These are phyloP conservation scores for Pleurotus ostreatus DNA, from an alignment of 768 basidiomycete genomes.

Conservation along the genomic window DNA sequence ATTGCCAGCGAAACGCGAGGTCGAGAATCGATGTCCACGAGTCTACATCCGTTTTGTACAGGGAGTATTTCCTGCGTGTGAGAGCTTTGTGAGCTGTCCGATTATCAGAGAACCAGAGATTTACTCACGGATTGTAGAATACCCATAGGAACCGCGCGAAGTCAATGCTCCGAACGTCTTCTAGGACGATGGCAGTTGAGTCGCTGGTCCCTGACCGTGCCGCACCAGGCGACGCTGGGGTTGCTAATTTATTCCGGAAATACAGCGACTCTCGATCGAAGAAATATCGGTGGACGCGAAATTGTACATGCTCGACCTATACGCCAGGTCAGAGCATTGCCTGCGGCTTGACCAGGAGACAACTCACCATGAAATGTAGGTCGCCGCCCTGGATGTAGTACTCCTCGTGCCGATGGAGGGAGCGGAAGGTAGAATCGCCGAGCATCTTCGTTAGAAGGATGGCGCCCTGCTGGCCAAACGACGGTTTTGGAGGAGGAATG, in stretches of 20 bases:
- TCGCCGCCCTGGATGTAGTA: conserved; percentile 53
- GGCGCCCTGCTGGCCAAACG: conserved; percentile 21
- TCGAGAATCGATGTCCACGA: conserved; percentile 58
- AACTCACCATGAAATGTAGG: conserved; percentile 45
- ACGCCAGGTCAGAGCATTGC: conserved; percentile 19
- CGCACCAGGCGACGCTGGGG: conserved; percentile 27
- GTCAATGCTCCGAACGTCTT: conserved; percentile 32
- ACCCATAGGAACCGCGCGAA: conserved; percentile 52
- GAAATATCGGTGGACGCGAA: conserved; percentile 52
- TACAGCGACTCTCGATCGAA: conserved; percentile 46
- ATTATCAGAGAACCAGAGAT: conserved; percentile 7
- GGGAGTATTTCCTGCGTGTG: conserved; percentile 46
- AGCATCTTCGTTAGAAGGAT: conserved; percentile 13
- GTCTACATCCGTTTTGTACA: conserved; percentile 44
- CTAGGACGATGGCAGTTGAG: conserved; percentile 37
- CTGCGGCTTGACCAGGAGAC: conserved; percentile 24
- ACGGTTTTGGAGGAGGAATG: conserved; percentile 24
- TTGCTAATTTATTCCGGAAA: conserved; percentile 34
- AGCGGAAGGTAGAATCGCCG: conserved; percentile 6
- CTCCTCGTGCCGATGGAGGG: conserved; percentile 22
- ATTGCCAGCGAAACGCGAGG: conserved; percentile 55
- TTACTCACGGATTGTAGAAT: conserved; percentile 47
- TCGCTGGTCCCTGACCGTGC: conserved; percentile 33
- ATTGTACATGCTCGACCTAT: conserved; percentile 50
- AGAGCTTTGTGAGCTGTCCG: neutral